These are phyloP conservation scores for Lactarius pseudohatsudake DNA, from an alignment of 768 basidiomycete species.

Conservation along the genomic window DNA sequence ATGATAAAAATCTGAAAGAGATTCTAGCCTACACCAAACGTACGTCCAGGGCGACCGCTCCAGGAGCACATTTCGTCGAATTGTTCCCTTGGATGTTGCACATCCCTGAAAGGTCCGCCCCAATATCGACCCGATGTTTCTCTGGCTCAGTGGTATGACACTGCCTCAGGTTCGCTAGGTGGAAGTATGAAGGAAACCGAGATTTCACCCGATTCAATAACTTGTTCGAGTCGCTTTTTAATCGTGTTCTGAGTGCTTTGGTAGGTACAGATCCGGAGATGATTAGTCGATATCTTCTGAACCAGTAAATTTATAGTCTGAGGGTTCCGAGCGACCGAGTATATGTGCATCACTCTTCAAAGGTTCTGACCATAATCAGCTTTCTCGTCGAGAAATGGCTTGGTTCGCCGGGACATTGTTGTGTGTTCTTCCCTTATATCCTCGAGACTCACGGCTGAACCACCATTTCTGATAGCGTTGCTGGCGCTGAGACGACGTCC, in stretches of 20 bases:
- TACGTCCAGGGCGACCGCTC: not conserved
- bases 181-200: not conserved
- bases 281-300: not conserved
- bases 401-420: not conserved
- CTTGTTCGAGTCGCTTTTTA: not conserved
- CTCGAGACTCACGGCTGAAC: too few species aligned
- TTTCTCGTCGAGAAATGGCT: not conserved
- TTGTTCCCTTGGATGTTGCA: not conserved
- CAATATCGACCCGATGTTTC: not conserved
- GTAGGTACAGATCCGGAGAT: not conserved
- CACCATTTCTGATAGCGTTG: too few species aligned
- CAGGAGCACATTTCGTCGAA: not conserved
- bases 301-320: not conserved
- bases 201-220: not conserved
- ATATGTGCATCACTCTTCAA: not conserved
- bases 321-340: not conserved
- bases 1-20: not conserved
- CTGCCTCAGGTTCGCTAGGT: not conserved
- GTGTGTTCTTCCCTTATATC: not conserved
- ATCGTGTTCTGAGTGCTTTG: not conserved
- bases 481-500: too few species aligned
- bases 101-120: not conserved
- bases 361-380: not conserved
- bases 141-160: not conserved
- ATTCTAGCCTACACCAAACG: not conserved